Percentiles rank a stretch among this genome's conserved stretches.
phyloP scores from a whole-genome alignment of 805 yeast species.

The Huiozyma naganishii region DNA sequence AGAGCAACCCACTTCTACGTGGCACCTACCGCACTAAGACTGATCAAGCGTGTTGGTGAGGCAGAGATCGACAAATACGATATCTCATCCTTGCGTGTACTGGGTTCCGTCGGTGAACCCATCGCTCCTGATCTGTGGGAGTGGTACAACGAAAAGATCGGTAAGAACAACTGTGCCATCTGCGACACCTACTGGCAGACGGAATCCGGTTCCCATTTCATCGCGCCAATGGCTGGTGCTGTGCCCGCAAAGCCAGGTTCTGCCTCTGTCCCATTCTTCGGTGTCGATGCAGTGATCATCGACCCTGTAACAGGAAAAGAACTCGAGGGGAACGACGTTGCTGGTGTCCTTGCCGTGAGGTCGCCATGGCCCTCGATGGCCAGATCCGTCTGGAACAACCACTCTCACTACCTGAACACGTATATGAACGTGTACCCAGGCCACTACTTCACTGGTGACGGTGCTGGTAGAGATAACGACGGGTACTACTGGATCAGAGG shows the following conservation, averaged over 20 bases:
- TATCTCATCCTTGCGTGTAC: slow-evolving; percentile 74
- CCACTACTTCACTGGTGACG: slow-evolving; percentile 94
- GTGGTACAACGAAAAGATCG: slow-evolving; percentile 91
- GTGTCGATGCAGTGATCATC: slow-evolving; percentile 79
- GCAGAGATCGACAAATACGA: slow-evolving; percentile 71
- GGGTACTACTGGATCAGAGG: slow-evolving; percentile 98
- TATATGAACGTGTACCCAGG: slow-evolving; percentile 90
- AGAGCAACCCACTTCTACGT: slow-evolving; percentile 93
- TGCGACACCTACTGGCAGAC: slow-evolving; percentile 99
- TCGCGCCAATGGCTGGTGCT: slow-evolving; percentile 90
- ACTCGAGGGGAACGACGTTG: slow-evolving; percentile 78
- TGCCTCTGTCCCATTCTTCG: slow-evolving; percentile 94
- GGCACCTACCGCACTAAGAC: slow-evolving; percentile 95
- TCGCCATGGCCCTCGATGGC: slow-evolving; percentile 99
- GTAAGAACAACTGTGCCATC: slow-evolving; percentile 80
- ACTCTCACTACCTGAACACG: slow-evolving; percentile 77
- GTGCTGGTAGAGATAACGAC: slow-evolving; percentile 94
- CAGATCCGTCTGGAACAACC: slow-evolving; percentile 86
- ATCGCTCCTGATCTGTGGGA: slow-evolving; percentile 97
- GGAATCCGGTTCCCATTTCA: slow-evolving; percentile 91
- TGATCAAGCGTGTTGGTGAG: slow-evolving; percentile 84
- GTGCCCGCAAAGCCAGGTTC: slow-evolving; percentile 96
- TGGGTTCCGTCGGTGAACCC: slow-evolving; percentile 98
- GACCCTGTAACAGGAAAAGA: slow-evolving; percentile 90
- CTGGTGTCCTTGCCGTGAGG: slow-evolving; percentile 88